Conservation (phyloP, 2,329 filamentous ascomycete genomes). For the Botrytis fabae region DNA sequence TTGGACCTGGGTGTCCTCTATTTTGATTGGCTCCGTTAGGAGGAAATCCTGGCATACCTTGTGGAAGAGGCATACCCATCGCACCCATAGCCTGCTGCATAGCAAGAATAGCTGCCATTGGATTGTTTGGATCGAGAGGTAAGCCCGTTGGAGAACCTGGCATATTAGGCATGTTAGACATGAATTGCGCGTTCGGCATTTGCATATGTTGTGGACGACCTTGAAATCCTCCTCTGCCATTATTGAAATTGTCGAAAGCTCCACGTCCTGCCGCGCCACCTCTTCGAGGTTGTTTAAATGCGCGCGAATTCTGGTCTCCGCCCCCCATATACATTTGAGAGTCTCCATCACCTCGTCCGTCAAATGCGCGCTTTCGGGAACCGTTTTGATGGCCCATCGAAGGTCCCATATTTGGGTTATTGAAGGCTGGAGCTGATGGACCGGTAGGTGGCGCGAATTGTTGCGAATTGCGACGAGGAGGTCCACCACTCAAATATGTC, state of each 20-base stretch:
- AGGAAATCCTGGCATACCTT: slow-evolving; percentile 43
- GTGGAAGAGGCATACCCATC: slow-evolving; percentile 51
- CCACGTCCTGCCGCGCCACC: slow-evolving; percentile 46
- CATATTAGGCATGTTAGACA: slow-evolving; percentile 26
- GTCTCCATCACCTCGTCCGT: slow-evolving; percentile 49
- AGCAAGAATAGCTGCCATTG: slow-evolving; percentile 61
- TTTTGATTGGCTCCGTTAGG: slow-evolving; percentile 22
- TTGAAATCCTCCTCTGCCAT: slow-evolving; percentile 39
- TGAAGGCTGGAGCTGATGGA: slow-evolving; percentile 34
- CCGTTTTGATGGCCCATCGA: slow-evolving; percentile 35
- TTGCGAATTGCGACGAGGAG: slow-evolving; percentile 40
- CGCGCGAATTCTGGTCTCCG: slow-evolving; percentile 44
- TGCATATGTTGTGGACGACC: slow-evolving; percentile 31
- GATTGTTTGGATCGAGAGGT: slow-evolving; percentile 59
- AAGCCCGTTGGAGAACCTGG: slow-evolving; percentile 40
- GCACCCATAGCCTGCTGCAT: slow-evolving; percentile 51
- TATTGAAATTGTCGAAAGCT: slow-evolving; percentile 41
- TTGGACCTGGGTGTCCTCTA: slow-evolving; percentile 5
- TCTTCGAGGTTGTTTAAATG: slow-evolving; percentile 61
- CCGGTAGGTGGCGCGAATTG: slow-evolving; percentile 37
- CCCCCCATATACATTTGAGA: slow-evolving; percentile 37
- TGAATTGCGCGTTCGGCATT: slow-evolving; percentile 30
- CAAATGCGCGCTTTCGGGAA: slow-evolving; percentile 56
- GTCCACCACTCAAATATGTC: slow-evolving; percentile 56
- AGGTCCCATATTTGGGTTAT: slow-evolving; percentile 31